A percentile compares a stretch with the other conserved stretches of the same genome.
Evolutionary conservation across 352 stramenopile genomes (phyloP).

Genomic region (Phytopythium cucurbitacearum): DNA sequence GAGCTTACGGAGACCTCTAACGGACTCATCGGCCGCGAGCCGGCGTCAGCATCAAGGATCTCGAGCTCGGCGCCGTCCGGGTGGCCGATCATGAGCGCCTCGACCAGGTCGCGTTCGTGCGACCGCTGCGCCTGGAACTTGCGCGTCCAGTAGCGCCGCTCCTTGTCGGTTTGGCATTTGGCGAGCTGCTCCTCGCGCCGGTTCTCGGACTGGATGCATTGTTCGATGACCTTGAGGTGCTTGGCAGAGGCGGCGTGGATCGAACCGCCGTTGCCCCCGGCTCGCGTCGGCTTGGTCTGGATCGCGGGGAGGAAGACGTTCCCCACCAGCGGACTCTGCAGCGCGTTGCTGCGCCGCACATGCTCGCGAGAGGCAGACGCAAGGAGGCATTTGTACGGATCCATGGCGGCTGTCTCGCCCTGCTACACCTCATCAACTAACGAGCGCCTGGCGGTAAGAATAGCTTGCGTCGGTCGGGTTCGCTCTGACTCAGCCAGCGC

Average conservation of each 20-base stretch:
- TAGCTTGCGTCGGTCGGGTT: too few relatives aligned
- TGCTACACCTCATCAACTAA: too few relatives aligned
- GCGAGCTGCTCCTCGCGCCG: constrained; percentile 53
- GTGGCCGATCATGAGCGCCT: constrained; percentile 49
- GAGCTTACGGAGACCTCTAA: too few relatives aligned
- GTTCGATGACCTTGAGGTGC: constrained; percentile 66
- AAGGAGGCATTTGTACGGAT: constrained; percentile 50
- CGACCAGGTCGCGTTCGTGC: constrained; percentile 50
- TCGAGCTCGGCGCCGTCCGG: constrained; percentile 19
- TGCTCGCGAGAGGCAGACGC: constrained; percentile 39
- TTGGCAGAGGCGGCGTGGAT: constrained; percentile 29
- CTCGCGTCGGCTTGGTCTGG: constrained; percentile 16
- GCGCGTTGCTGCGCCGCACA: constrained; percentile 25
- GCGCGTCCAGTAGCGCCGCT: constrained; percentile 40
- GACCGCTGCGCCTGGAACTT: constrained; percentile 56
- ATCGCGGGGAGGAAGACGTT: constrained; percentile 67
- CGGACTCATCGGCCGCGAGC: neutral
- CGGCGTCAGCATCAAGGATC: constrained; percentile 22
- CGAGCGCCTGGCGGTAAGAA: too few relatives aligned
- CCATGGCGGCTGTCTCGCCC: constrained; percentile 1
- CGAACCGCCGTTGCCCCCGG: neutral
- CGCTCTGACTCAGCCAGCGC: too few relatives aligned
- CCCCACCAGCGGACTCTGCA: constrained; percentile 44
- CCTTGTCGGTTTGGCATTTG: constrained; percentile 39
- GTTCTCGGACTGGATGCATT: constrained; percentile 71